Evolutionary conservation across 805 yeast species (phyloP).

Genomic region (Metschnikowia aberdeeniae): DNA sequence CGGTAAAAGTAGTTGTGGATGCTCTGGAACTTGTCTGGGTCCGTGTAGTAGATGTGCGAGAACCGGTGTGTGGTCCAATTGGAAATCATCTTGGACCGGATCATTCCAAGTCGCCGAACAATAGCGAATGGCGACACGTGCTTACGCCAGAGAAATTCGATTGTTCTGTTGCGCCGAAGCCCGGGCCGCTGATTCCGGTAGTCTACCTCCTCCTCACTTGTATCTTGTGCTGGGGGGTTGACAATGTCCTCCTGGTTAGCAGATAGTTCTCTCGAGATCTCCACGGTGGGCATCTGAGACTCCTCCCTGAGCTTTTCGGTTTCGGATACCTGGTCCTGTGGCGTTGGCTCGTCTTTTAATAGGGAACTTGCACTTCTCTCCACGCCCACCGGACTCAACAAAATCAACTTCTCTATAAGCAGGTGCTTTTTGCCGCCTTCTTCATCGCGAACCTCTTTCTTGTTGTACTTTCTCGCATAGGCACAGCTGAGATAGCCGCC

Average conservation of each 20-base stretch:
- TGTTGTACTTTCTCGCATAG: conserved; percentile 40
- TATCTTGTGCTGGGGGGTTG: background rate
- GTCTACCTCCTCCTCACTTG: background rate
- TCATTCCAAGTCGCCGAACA: conserved; percentile 49
- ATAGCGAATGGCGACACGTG: conserved; percentile 54
- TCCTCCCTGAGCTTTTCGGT: conserved; percentile 15
- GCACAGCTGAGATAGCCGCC: conserved; percentile 44
- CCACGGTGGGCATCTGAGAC: conserved; percentile 11
- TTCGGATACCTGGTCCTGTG: conserved; percentile 10
- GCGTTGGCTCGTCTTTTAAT: conserved; percentile 18
- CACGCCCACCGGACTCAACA: conserved; percentile 43
- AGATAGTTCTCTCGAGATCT: conserved; percentile 16
- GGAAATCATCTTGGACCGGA: conserved; percentile 48
- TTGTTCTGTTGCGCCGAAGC: conserved; percentile 23
- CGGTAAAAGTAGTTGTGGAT: conserved; percentile 55
- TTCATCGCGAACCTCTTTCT: conserved; percentile 15
- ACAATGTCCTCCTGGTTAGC: conserved; percentile 27
- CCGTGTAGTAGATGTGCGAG: conserved; percentile 36
- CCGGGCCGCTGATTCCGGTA: background rate
- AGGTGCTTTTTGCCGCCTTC: conserved; percentile 17
- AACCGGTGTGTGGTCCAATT: conserved; percentile 49
- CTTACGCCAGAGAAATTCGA: conserved; percentile 45
- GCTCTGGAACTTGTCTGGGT: conserved; percentile 32
- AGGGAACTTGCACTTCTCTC: conserved; percentile 33
- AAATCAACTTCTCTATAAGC: conserved; percentile 35